A percentile compares a stretch with the other conserved stretches of the same genome.
These are phyloP conservation scores for Tricholomella constricta DNA, from an alignment of 768 basidiomycete genomes.

Conservation along the genomic window DNA sequence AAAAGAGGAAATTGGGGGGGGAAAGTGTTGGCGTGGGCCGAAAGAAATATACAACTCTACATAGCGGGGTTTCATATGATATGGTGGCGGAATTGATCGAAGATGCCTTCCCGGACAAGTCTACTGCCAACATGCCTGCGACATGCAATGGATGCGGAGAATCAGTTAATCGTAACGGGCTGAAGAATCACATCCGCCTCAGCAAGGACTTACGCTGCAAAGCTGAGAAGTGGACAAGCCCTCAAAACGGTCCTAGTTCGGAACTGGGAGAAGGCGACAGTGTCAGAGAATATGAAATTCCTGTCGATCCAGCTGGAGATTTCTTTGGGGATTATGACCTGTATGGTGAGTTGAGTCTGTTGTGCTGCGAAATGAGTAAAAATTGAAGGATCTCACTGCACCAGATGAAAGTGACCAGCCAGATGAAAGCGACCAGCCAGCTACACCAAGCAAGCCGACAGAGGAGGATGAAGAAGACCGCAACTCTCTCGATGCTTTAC, in stretches of 20 bases:
- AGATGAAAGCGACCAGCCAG: not conserved
- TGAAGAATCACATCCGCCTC: not conserved
- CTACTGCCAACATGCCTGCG: not conserved
- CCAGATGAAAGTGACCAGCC: not conserved
- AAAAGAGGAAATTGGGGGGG: not conserved
- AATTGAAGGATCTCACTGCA: not conserved
- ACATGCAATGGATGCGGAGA: too few relatives aligned
- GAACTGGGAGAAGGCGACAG: too few relatives aligned
- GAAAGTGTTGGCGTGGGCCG: not conserved
- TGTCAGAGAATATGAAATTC: too few relatives aligned
- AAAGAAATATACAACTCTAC: not conserved
- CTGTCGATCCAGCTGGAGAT: too few relatives aligned
- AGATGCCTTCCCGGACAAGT: not conserved
- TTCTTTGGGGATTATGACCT: too few relatives aligned
- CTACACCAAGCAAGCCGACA: not conserved
- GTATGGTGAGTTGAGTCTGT: too few relatives aligned
- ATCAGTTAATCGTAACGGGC: constrained; percentile 4
- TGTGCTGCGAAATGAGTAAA: too few relatives aligned
- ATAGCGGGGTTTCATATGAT: too few relatives aligned
- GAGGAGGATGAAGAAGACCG: too few relatives aligned
- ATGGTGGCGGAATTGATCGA: not conserved
- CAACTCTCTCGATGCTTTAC: too few relatives aligned
- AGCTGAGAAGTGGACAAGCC: not conserved
- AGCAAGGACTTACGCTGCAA: not conserved
- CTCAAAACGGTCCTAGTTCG: not conserved